phyloP scores from a whole-genome alignment of 164 flowering plant genomes.

The Warburgia ugandensis region DNA sequence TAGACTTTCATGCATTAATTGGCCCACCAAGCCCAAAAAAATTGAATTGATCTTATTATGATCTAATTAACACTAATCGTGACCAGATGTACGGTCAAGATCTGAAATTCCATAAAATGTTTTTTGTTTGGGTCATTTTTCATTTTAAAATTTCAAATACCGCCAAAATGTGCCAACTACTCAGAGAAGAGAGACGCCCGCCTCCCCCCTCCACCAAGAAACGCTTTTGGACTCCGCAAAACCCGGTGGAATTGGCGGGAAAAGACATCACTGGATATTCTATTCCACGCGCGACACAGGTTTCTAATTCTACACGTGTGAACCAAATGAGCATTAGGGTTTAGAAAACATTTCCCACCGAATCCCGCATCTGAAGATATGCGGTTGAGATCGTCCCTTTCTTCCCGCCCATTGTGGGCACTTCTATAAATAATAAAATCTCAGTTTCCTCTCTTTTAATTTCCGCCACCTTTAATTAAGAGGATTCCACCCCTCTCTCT shows the following conservation, averaged over 20 bases:
- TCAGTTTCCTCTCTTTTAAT: neutral
- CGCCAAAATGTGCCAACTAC: neutral
- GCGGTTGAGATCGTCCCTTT: neutral
- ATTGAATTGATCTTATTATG: no score
- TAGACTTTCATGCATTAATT: no score
- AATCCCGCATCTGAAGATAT: neutral
- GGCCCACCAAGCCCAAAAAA: no score
- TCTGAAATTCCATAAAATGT: neutral
- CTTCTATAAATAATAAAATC: no score
- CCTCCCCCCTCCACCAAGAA: neutral
- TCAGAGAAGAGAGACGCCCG: neutral
- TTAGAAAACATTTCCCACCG: neutral
- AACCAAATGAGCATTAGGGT: neutral
- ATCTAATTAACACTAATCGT: no score
- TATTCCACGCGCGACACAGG: neutral
- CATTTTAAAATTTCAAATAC: neutral
- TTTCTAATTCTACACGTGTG: neutral
- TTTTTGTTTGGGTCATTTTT: no score
- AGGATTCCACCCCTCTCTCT: no score
- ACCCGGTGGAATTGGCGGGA: conserved; percentile 10
- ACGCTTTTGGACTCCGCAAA: conserved; percentile 6
- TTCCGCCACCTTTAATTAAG: no score
- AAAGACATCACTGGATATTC: neutral
- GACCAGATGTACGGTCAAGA: neutral
- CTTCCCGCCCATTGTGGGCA: no score